These are phyloP conservation scores for Alternaria brassicae DNA, from an alignment of 2,329 filamentous ascomycete species.

Conservation along the genomic window DNA sequence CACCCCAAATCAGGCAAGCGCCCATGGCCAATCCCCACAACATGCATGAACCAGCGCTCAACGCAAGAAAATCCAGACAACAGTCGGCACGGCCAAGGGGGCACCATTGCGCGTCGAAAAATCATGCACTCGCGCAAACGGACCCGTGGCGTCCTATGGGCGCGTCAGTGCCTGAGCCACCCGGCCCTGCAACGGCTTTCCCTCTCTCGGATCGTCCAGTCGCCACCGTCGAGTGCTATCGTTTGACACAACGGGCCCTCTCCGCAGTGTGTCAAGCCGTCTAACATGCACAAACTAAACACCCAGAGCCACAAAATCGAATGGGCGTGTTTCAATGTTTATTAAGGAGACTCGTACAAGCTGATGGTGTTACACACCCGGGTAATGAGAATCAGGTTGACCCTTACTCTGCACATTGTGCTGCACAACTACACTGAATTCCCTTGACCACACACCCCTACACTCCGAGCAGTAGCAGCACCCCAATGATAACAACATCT, in stretches of 20 bases:
- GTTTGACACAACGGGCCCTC: conserved; percentile 3
- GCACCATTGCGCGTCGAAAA: conserved; percentile 15
- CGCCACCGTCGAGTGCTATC: neutral
- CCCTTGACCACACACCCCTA: neutral
- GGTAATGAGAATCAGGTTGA: neutral
- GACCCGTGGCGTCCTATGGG: conserved; percentile 23
- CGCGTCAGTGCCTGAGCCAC: conserved; percentile 19
- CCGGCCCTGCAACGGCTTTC: conserved; percentile 4
- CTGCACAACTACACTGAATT: neutral
- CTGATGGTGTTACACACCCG: neutral
- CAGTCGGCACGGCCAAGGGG: conserved; percentile 17
- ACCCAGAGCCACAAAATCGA: conserved; percentile 6
- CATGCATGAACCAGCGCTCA: conserved; percentile 27
- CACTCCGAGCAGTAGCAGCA: neutral
- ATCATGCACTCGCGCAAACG: conserved; percentile 20
- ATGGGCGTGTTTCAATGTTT: conserved; percentile 11
- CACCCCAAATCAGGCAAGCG: conserved; percentile 20
- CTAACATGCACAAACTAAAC: conserved; percentile 17
- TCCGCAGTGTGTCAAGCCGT: conserved; percentile 7
- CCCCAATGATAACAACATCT: neutral
- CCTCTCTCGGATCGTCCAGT: neutral
- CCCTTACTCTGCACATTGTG: neutral
- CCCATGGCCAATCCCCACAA: conserved; percentile 16
- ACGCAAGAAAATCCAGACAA: conserved; percentile 9
- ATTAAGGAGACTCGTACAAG: conserved; percentile 9